Conservation (phyloP, 2,329 filamentous ascomycete species). For the Fusarium sp. region DNA sequence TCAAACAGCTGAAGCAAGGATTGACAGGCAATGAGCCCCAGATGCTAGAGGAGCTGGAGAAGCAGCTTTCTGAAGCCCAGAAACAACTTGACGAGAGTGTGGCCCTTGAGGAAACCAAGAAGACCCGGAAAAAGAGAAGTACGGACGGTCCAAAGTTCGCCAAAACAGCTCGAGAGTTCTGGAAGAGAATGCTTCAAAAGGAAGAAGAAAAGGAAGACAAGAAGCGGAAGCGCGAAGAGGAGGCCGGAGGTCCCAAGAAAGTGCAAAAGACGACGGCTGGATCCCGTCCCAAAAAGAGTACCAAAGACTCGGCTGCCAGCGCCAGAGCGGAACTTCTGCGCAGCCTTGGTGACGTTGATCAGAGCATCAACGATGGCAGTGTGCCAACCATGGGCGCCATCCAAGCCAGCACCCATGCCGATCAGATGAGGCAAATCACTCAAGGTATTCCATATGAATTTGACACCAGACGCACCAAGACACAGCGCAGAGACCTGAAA, state of each 20-base stretch:
- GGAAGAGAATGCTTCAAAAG: neutral
- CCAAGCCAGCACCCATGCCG: neutral
- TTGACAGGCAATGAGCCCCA: accelerated
- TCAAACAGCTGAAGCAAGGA: accelerated
- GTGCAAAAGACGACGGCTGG: neutral
- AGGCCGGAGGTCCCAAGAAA: neutral
- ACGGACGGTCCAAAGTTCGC: no score
- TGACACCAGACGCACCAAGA: conserved; percentile 19
- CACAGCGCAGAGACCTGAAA: conserved; percentile 31
- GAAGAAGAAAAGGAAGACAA: neutral
- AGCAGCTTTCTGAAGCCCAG: neutral
- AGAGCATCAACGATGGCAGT: neutral
- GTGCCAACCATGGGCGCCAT: neutral
- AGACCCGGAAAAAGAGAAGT: no score
- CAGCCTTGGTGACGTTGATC: no score
- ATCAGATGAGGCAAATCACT: conserved; percentile 9
- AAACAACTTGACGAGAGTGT: no score
- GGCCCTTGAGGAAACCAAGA: no score
- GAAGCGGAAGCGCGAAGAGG: conserved; percentile 2
- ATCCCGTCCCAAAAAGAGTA: neutral
- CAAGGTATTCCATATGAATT: conserved; percentile 10
- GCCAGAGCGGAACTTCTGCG: no score
- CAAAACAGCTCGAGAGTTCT: neutral
- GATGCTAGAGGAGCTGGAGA: neutral
- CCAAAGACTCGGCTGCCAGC: neutral